Conservation (phyloP, 805 yeast species). For the Lipomyces starkeyi region DNA sequence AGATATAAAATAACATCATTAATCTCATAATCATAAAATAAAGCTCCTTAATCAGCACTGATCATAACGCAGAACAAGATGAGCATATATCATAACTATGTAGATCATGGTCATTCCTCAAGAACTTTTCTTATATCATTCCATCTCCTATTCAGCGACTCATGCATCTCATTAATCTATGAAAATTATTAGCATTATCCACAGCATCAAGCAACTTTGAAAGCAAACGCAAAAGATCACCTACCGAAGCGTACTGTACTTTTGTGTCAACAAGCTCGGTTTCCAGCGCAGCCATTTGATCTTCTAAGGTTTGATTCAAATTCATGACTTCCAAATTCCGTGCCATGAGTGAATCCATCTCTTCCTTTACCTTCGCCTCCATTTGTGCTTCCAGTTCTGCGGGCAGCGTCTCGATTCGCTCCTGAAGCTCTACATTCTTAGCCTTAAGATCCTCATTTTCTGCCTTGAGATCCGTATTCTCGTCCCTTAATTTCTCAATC, state of each 20-base stretch:
- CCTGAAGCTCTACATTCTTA: constrained; percentile 54
- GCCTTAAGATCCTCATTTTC: constrained; percentile 57
- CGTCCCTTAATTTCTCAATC: constrained; percentile 76
- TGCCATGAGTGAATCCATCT: constrained; percentile 64
- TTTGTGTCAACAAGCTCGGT: constrained; percentile 48
- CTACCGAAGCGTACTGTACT: constrained; percentile 40
- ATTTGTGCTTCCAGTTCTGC: constrained; percentile 44
- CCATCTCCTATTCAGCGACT: constrained; percentile 46
- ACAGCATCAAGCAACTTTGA: not conserved
- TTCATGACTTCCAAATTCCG: constrained; percentile 71
- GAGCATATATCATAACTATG: not conserved
- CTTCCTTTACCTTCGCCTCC: constrained; percentile 49
- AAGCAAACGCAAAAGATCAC: constrained; percentile 4
- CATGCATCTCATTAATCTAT: constrained; percentile 42
- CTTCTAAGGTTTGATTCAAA: constrained; percentile 62
- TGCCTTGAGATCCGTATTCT: constrained; percentile 63
- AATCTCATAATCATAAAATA: not conserved
- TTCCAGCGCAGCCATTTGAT: constrained; percentile 55
- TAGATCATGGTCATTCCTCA: constrained; percentile 20
- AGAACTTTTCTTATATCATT: constrained; percentile 45
- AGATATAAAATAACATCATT: not conserved
- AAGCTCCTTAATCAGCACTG: not conserved
- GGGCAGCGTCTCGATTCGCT: constrained; percentile 37
- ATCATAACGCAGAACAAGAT: not conserved
- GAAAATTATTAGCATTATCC: constrained; percentile 18